Percentiles rank a stretch among this genome's conserved stretches.
Evolutionary conservation across 2,329 filamentous ascomycete species (phyloP).

Genomic region (Phyllosticta citribraziliensis): DNA sequence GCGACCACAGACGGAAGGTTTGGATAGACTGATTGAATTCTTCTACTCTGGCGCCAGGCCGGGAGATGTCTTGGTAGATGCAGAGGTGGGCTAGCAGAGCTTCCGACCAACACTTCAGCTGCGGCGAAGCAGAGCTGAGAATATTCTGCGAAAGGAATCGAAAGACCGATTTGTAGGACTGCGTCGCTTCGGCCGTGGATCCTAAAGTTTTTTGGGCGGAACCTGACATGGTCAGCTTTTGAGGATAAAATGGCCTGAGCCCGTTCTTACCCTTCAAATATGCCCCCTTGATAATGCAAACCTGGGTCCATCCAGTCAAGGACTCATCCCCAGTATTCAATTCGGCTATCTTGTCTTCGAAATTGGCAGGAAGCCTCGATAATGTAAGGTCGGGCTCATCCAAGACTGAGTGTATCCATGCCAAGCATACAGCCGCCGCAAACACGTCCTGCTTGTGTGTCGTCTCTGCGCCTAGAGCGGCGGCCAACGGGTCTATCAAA

Average conservation of each 20-base stretch:
- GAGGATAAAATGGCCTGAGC: neutral
- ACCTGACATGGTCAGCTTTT: slow-evolving; percentile 24
- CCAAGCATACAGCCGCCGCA: slow-evolving; percentile 74
- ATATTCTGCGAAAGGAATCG: slow-evolving; percentile 51
- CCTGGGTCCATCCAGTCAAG: slow-evolving; percentile 65
- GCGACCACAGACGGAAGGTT: slow-evolving; percentile 54
- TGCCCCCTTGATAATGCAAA: slow-evolving; percentile 68
- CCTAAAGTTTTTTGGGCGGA: slow-evolving; percentile 36
- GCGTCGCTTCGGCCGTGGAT: slow-evolving; percentile 48
- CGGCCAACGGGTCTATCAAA: slow-evolving; percentile 10
- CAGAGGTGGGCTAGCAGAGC: slow-evolving; percentile 66
- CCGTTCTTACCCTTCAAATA: slow-evolving; percentile 61
- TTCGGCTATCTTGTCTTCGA: slow-evolving; percentile 30
- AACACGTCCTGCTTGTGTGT: slow-evolving; percentile 48
- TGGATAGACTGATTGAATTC: slow-evolving; percentile 30
- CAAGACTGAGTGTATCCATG: slow-evolving; percentile 73
- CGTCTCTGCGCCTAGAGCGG: slow-evolving; percentile 22
- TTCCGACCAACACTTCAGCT: slow-evolving; percentile 71
- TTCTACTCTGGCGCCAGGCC: slow-evolving; percentile 27
- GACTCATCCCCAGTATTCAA: slow-evolving; percentile 22
- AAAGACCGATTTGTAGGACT: slow-evolving; percentile 56
- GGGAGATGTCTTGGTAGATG: slow-evolving; percentile 54
- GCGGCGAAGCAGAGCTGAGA: slow-evolving; percentile 37
- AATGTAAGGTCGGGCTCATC: slow-evolving; percentile 57
- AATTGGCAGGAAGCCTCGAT: slow-evolving; percentile 52